Evolutionary conservation across 2,329 filamentous ascomycete species (phyloP).

Genomic region (Ophiocordyceps sinensis): DNA sequence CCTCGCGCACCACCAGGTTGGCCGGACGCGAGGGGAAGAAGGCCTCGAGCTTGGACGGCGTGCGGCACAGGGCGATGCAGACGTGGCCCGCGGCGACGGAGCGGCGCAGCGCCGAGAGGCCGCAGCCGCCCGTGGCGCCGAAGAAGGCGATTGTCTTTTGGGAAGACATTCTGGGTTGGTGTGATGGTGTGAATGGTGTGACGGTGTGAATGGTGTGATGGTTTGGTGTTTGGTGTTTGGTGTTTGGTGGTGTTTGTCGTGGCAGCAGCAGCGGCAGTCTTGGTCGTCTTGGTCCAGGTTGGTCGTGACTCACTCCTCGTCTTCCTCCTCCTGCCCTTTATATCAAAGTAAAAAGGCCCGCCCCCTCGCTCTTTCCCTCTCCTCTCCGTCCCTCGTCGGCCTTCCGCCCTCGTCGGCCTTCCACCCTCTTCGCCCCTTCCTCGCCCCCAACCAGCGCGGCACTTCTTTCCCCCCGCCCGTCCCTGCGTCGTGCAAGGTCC

Average conservation of each 20-base stretch:
- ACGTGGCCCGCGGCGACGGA: constrained; percentile 21
- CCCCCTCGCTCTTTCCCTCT: not conserved
- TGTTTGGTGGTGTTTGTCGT: no score
- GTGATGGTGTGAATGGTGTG: not conserved
- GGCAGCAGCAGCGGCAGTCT: no score
- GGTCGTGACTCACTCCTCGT: no score
- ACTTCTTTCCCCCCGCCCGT: not conserved
- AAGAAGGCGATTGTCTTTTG: constrained; percentile 18
- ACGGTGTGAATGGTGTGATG: not conserved
- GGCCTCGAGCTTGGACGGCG: constrained; percentile 22
- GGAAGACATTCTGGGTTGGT: constrained; percentile 2
- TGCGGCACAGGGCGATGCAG: constrained; percentile 26
- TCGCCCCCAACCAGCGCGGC: not conserved
- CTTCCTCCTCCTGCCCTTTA: no score
- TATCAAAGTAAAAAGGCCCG: no score
- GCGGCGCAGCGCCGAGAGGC: constrained; percentile 20
- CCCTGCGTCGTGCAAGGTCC: not conserved
- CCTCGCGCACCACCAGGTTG: constrained; percentile 22
- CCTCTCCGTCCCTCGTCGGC: not conserved
- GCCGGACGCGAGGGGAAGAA: constrained; percentile 13
- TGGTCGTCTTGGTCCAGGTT: no score
- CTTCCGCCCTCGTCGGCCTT: not conserved
- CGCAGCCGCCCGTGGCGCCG: constrained; percentile 27
- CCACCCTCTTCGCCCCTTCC: not conserved
- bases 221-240: no score